Percentiles rank a stretch among this genome's conserved stretches.
Evolutionary conservation across 2,329 filamentous ascomycete species (phyloP).

Genomic region (Elsinoe arachidis): DNA sequence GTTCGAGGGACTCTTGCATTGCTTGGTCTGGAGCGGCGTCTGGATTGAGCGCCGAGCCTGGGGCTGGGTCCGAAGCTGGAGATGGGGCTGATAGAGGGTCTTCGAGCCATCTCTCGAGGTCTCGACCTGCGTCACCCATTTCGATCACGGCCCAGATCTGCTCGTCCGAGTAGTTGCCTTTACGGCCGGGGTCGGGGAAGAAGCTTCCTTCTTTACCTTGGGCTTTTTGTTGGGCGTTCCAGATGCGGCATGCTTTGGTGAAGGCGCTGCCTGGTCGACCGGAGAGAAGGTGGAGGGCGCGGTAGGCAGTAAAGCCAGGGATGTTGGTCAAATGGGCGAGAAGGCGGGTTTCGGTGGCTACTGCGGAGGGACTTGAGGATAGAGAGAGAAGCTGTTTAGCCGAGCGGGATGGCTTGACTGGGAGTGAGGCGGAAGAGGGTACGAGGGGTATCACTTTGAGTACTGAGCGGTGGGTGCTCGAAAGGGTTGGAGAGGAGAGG

Average conservation of each 20-base stretch:
- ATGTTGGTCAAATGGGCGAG: slow-evolving; percentile 51
- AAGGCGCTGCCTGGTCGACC: slow-evolving; percentile 48
- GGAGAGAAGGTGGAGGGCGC: slow-evolving; percentile 49
- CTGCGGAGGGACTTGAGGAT: slow-evolving; percentile 38
- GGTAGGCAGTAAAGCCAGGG: slow-evolving; percentile 55
- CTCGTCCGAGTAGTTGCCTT: slow-evolving; percentile 43
- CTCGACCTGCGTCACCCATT: slow-evolving; percentile 56
- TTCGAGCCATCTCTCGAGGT: slow-evolving; percentile 40
- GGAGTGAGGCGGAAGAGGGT: slow-evolving; percentile 32
- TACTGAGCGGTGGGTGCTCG: slow-evolving; percentile 30
- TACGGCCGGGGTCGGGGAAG: slow-evolving; percentile 50
- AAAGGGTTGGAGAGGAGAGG: slow-evolving; percentile 30
- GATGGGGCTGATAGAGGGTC: slow-evolving; percentile 14
- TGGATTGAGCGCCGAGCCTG: no score
- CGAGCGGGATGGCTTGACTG: slow-evolving; percentile 42
- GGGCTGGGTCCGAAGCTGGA: no score
- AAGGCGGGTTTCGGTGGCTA: slow-evolving; percentile 41
- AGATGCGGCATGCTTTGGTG: slow-evolving; percentile 36
- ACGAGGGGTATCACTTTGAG: slow-evolving; percentile 39
- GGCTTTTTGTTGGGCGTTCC: slow-evolving; percentile 36
- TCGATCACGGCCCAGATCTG: slow-evolving; percentile 58
- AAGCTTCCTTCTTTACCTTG: slow-evolving; percentile 34
- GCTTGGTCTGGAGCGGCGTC: not conserved
- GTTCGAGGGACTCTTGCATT: not conserved
- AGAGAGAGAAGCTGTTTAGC: slow-evolving; percentile 33